phyloP scores from a whole-genome alignment of 805 yeast genomes.

The Spathaspora gorwiae region DNA sequence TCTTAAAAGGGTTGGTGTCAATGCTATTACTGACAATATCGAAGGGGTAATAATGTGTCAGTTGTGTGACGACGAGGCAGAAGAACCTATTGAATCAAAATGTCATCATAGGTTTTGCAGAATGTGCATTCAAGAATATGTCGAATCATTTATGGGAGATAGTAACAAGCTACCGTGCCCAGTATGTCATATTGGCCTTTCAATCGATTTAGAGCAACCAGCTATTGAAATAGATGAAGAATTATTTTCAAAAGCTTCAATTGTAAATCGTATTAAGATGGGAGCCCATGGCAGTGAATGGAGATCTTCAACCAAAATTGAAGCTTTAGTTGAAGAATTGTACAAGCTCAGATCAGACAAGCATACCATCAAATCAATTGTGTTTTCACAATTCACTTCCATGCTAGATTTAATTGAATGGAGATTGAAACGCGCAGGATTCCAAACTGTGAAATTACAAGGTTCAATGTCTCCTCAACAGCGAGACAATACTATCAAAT shows the following conservation, averaged over 20 bases:
- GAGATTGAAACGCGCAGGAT: conserved; percentile 92
- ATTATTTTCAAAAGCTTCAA: conserved; percentile 57
- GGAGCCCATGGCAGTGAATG: conserved; percentile 66
- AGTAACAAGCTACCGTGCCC: conserved; percentile 74
- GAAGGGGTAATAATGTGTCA: conserved; percentile 73
- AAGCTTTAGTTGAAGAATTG: conserved; percentile 90
- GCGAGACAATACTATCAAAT: conserved; percentile 83
- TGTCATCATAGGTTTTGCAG: conserved; percentile 95
- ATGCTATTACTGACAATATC: conserved; percentile 31
- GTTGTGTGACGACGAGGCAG: conserved; percentile 96
- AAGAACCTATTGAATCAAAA: conserved; percentile 90
- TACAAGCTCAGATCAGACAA: conserved; percentile 81
- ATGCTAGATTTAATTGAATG: conserved; percentile 96
- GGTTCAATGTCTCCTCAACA: conserved; percentile 98
- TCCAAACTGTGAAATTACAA: conserved; percentile 86
- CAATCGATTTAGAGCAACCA: conserved; percentile 86
- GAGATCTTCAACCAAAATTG: conserved; percentile 94
- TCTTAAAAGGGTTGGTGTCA: conserved; percentile 57
- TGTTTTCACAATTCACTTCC: conserved; percentile 93
- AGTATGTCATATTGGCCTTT: conserved; percentile 88
- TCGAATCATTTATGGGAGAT: conserved; percentile 71
- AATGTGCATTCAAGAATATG: conserved; percentile 84
- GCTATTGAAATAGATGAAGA: conserved; percentile 68
- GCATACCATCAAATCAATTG: conserved; percentile 90
- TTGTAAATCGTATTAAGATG: conserved; percentile 84